Evolutionary conservation across 2,329 filamentous ascomycete genomes (phyloP), one percentile per base, ranked within the genome.

Genomic region (Alternaria arbusti): DNA sequence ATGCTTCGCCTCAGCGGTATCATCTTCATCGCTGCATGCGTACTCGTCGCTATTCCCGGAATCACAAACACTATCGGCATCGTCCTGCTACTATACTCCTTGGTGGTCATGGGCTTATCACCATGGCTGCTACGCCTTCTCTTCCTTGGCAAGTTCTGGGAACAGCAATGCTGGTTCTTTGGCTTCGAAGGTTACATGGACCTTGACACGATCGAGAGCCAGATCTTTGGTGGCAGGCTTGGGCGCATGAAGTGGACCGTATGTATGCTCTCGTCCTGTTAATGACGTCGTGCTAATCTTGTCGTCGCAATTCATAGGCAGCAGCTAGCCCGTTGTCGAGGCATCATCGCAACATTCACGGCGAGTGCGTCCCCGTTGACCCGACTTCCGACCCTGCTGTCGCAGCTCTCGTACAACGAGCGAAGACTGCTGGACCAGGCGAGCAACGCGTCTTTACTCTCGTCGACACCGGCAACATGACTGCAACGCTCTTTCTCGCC

Each of bases 121-220:
- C 81, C 81, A 7, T 77, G 72, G 54, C 57, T 82, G 6, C 70
- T 83, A 10, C 70, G 73, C 7, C 46, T 74, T n/a, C 63, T 82
- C 5, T 82, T 82, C 44, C 67, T 73, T 1, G 81, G 80, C 30
- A 82, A 83, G 62, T 71, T 81, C 54, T 82, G 78, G 80, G 70
- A 69, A 9, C 74, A 78, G 9, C 81, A 83, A 57, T 76, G 82
- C 15, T 82, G 80, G 77, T 71, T 84, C 51, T 82, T 83, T 61
- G 82, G 81, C 3, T 78, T 84, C 22, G 80, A 83, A 57, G 81
- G 82, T 0, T 78, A 82, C 61, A 74, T 82, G 65, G 67, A 76
- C n/a, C 66, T 83, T 12, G 72, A 70, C 5, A 73, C 74, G 6
- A 80, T 83, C 32, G 82, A 84, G 63, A 63, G 58, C 10, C 70